Evolutionary conservation across 2,329 filamentous ascomycete genomes (phyloP), one percentile per base, ranked within the genome.

Genomic region (Ceratocystis cacaofunesta): DNA sequence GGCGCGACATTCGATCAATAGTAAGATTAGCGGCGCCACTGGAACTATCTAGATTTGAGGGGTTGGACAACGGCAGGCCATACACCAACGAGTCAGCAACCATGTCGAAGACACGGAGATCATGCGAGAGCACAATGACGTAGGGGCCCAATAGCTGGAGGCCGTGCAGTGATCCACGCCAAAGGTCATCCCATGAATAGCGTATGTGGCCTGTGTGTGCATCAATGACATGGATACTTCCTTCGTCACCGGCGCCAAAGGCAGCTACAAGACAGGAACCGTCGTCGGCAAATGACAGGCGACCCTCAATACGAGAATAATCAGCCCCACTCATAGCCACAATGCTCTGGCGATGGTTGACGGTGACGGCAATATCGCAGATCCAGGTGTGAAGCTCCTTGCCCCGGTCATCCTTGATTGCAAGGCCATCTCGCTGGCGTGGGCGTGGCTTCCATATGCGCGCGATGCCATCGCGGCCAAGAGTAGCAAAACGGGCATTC

Each of bases 371-470:
- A 63, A 80, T 82, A 41, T 84, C 81, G 71, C 88, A 91, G 62
- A 80, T 81, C 92, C 92, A 96, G 67, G 84, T 88, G 66, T 87
- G 81, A 15, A 90, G 74, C 25, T 82, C 78, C n/a, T 80, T 78
- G 10, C 81, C 81, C 30, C 79, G 77, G 17, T 77, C 78, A 64
- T 81, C 84, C 69, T 83, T 85, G 25, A 85, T 78, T 7, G 83
- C 78, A 48, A 89, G 76, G 3, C 89, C 89, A 70, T 89, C 84
- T 61, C 85, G 83, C 68, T 85, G 81, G 58, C 88, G 82, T 5
- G 82, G 79, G 73, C 84, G 88, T 10, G 89, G 85, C n/a, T 82
- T 82, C 94, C 94, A 99, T 61, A 94, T 78, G 48, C 89, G 85
- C 46, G 95, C 82, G 25, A 83, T 77, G 10, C 85, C 86, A 72